phyloP scores from a whole-genome alignment of 2,329 filamentous ascomycete genomes.

The Ascochyta clinopodiicola region DNA sequence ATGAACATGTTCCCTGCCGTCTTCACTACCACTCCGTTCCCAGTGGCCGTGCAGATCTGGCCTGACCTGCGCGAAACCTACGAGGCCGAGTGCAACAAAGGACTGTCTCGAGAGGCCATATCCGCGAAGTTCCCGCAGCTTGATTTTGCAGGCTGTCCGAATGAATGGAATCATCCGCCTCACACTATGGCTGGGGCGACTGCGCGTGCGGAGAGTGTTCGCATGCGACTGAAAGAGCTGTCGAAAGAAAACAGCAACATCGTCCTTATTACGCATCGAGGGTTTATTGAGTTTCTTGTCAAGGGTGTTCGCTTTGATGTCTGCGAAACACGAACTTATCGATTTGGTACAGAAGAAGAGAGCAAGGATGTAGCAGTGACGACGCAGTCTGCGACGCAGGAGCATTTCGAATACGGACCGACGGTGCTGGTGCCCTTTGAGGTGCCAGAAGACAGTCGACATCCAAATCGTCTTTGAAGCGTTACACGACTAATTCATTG shows the following conservation, averaged over 20 bases:
- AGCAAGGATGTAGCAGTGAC: constrained; percentile 13
- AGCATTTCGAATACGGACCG: constrained; percentile 29
- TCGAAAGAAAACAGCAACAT: constrained; percentile 18
- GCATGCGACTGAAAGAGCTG: constrained; percentile 19
- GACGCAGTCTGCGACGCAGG: constrained; percentile 17
- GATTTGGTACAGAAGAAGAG: constrained; percentile 24
- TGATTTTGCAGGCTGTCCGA: constrained; percentile 22
- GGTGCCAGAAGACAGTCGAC: background rate
- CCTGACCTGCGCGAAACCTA: constrained; percentile 30
- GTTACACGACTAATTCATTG: background rate
- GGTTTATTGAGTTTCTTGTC: constrained; percentile 26
- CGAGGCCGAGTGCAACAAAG: constrained; percentile 27
- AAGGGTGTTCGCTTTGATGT: constrained; percentile 24
- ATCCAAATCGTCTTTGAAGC: background rate
- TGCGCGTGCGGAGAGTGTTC: constrained; percentile 22
- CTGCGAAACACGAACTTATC: constrained; percentile 23
- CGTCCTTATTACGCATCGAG: constrained; percentile 27
- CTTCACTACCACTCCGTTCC: background rate
- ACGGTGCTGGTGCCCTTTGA: constrained; percentile 19
- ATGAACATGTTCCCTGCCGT: constrained; percentile 27
- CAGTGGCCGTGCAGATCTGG: constrained; percentile 26
- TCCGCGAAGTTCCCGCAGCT: constrained; percentile 21
- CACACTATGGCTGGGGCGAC: constrained; percentile 16
- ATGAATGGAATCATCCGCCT: constrained; percentile 26
- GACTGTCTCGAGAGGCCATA: constrained; percentile 19